Evolutionary conservation across 2,329 filamentous ascomycete species (phyloP).

Genomic region (Arthrobotrys musiformis): DNA sequence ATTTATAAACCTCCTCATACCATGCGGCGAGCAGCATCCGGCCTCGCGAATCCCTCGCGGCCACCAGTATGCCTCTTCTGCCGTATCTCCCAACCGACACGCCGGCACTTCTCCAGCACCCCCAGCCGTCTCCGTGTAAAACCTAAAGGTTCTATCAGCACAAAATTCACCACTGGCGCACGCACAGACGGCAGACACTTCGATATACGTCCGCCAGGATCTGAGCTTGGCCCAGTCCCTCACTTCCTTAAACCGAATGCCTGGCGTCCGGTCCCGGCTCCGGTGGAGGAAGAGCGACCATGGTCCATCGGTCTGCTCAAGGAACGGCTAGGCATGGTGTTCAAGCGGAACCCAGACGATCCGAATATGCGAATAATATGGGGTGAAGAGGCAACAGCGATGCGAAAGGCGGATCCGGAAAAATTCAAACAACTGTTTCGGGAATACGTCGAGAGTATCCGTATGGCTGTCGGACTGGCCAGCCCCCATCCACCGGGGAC

Average conservation of each 20-base stretch:
- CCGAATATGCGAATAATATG: constrained; percentile 39
- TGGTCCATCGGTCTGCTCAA: constrained; percentile 42
- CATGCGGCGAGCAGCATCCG: constrained; percentile 44
- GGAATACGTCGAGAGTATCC: constrained; percentile 46
- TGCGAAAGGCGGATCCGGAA: constrained; percentile 32
- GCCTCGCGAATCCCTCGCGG: constrained; percentile 33
- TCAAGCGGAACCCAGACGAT: constrained; percentile 29
- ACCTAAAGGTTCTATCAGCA: no score
- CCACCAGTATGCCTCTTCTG: constrained; percentile 43
- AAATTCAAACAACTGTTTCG: constrained; percentile 45
- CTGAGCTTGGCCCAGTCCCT: not conserved
- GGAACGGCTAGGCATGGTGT: constrained; percentile 35
- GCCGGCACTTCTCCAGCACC: constrained; percentile 22
- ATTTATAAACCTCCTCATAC: not conserved
- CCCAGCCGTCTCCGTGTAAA: not conserved
- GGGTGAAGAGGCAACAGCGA: constrained; percentile 26
- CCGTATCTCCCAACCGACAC: constrained; percentile 18
- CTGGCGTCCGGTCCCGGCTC: not conserved
- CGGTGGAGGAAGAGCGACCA: constrained; percentile 19
- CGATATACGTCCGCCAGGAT: no score
- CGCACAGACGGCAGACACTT: no score
- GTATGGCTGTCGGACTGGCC: constrained; percentile 20
- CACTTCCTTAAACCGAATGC: not conserved
- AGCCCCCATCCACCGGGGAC: not conserved
- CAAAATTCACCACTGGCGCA: no score